Evolutionary conservation across 768 basidiomycete species (phyloP), one percentile per base, ranked within the genome.

Genomic region (Tricholoma bakamatsutake): DNA sequence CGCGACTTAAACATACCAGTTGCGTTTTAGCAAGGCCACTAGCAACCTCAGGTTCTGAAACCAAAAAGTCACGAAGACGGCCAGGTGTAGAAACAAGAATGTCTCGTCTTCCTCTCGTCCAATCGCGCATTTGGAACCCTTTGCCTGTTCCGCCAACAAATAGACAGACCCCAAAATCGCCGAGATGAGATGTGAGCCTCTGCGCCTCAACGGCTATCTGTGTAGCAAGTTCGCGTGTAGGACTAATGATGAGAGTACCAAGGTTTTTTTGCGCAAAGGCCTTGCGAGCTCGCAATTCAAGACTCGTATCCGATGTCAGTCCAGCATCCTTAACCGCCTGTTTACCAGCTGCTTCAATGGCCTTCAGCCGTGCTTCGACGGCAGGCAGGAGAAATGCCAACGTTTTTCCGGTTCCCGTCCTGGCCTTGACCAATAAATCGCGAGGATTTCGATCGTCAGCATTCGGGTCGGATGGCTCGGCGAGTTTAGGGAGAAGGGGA

Each of bases 21-120:
- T 84, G 76, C 2, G 87, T 79, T 15, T 77, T 71, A 18, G 69
- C 66, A 21, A 95, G 63, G 2, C 77, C 79, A 2, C 74, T 73
- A 17, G 71, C 71, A 9, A 94, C 77, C 2, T 76, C 76, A 0
- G 78, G 76, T 53, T 85, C 84, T 45, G 73, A 78, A 54, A 79
- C 70, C 52, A 96, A 64, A 40, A 92, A 61, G 68, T 96, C 93
- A 56, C 82, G 76, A 51, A 97, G 69, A 18, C 94, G 81, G 45
- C 94, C 94, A n/a, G 94, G 92, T 0, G 94, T 98, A 0, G 85
- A 85, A 33, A 97, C 90, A 43, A 96, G 83, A 50, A 96, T 82
- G 66, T 97, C 93, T 58, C 83, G 81, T 40, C 84, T 69, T 2
- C 82, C 80, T 15, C 70, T 66, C 62, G 71, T 73, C 82, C 84